Base-by-base conservation (phyloP, 2,329 filamentous ascomycete species). In the Xylariaceae sp. region DNA sequence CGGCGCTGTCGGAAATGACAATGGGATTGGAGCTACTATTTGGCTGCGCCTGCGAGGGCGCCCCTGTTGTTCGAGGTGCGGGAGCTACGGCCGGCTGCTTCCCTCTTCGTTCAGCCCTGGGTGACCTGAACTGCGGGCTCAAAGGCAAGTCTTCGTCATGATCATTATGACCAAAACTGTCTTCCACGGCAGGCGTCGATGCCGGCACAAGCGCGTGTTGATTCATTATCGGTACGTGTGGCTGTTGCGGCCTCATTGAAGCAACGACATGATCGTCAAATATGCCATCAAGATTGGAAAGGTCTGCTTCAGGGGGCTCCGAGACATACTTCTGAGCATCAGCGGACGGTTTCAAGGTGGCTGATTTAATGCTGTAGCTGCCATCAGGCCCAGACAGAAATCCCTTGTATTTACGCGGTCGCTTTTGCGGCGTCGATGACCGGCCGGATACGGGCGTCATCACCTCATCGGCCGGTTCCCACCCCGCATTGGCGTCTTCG, bases 361-460 rank as follows among this genome's bases (percentile, higher is more conserved):
- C 42, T 15, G 42, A 15, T 6, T 45, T n/a, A 3, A 45, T 13
- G 13, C 6, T 13, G 42, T 45, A n/a, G 42, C 42, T 45, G 13
- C 42, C 42, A 11, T 49, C 17, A 8, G 47, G 47, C 17, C 4
- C 6, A 30, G 17, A 17, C 8, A 9, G 8, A 30, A 2, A 5
- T 49, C 17, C 17, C 18, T 4, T 23, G 7, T 9, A 30, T 18
- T 3, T 3, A 11, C 17, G 15, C 23, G 59, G 53, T 10, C 56
- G 56, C 17, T 42, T 37, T 18, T 61, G 53, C 10, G 59, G 59
- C 23, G 51, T 44, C 30, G 8, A 3, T 1, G 34, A 11, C 8
- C 2, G 56, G 15, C 15, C 4, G 18, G 50, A 39, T 4, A 7
- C 7, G 7, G 61, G 61, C 42, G 4, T 34, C 62, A 64, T 61